Evolutionary conservation across 768 basidiomycete genomes (phyloP), one percentile per base, ranked within the genome.

Genomic region (Arthromyces matolae): DNA sequence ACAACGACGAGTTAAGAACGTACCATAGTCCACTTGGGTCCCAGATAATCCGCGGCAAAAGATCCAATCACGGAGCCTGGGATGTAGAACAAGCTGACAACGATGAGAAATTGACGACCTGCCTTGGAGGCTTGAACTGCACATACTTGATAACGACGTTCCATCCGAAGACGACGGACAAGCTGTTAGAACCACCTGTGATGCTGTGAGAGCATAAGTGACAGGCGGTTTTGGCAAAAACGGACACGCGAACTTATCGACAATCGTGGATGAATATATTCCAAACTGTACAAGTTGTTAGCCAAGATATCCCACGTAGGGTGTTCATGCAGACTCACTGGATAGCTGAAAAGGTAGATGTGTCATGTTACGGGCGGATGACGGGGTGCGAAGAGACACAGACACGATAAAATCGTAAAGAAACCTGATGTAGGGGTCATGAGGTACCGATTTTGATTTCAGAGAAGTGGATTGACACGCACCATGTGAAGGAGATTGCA

Each of bases 371-470:
- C n/a, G n/a, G n/a, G n/a, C n/a, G n/a, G n/a, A n/a, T n/a, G n/a
- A n/a, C n/a, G n/a, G n/a, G n/a, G n/a, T n/a, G n/a, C n/a, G n/a
- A n/a, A n/a, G n/a, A n/a, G n/a, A n/a, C n/a, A 75, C 77, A 45
- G 68, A 86, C 77, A 72, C 73, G 64, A 91, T 87, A 63, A 90
- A 83, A 62, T 90, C 86, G 60, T 89, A 89, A 28, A 90, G 71
- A 62, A 89, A 89, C 76, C 75, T 79, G 32, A 31, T 3, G 9
- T n/a, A n/a, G n/a, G n/a, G n/a, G n/a, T n/a, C n/a, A n/a, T n/a
- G n/a, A n/a, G n/a, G n/a, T n/a, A n/a, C n/a, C n/a, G n/a, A n/a
- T n/a, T n/a, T n/a, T n/a, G n/a, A n/a, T n/a, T n/a, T n/a, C n/a
- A n/a, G n/a, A n/a, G n/a, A n/a, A n/a, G n/a, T n/a, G n/a, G n/a